Base-by-base conservation (phyloP, 2,329 filamentous ascomycete genomes). In the Neofusicoccum kwambonambiense region DNA sequence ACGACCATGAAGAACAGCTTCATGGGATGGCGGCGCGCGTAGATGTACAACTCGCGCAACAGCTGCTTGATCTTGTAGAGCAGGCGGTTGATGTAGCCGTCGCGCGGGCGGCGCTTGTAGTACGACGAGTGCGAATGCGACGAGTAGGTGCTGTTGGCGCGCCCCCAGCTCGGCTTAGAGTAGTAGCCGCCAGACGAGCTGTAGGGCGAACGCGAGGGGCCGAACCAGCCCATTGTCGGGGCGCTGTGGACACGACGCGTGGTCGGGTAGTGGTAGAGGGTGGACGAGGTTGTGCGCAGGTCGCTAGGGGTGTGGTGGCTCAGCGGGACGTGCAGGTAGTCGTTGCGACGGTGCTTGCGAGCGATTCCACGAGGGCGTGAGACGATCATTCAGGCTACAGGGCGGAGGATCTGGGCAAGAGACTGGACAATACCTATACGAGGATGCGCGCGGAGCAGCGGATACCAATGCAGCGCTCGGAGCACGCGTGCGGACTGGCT, bases 1-100 rank as follows among this genome's bases (percentile, higher is more conserved):
- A 97, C 85, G 68, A 97, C 89, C 67, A 93, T 86, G 81, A 97
- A 90, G 81, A 97, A 91, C 54, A 96, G 91, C 80, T 96, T 96
- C 74, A 92, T 80, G 0, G 93, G 94, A 79, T 97, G 90, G 42
- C 87, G 85, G 75, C 91, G 90, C 72, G 91, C 90, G 79, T 94
- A 96, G 75, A 89, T 86, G 75, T 90, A 83, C 8, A 97, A 87
- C 75, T 96, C 89, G 72, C 90, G 90, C 65, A 97, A 80, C 67
- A 97, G 86, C 49, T 90, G 88, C 74, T 89, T 90, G 67, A 97
- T 86, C 72, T 92, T 89, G 77, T 87, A 86, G 76, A 92, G 84
- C 52, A 92, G 83, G 70, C 89, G 88, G 64, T 87, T 81, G 68
- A 97, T 79, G 80, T 96, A 97, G 73, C 89, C 90, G 66, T 87